Percentiles rank a stretch among this genome's conserved stretches.
phyloP scores from a whole-genome alignment of 2,329 filamentous ascomycete genomes.

The Neodidymelliopsis sp. region DNA sequence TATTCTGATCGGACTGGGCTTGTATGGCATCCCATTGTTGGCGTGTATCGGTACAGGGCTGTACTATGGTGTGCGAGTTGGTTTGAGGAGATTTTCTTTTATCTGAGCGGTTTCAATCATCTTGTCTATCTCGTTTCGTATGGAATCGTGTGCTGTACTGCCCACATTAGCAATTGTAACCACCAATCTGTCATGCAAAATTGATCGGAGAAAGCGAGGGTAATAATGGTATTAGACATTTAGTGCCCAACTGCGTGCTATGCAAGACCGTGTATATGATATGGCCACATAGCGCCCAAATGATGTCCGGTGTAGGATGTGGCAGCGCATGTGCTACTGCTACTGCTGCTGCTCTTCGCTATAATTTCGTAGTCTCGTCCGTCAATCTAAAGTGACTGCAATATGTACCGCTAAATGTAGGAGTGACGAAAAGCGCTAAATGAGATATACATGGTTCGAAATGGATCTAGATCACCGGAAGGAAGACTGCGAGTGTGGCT shows the following conservation, averaged over 20 bases:
- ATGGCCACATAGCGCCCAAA: neutral
- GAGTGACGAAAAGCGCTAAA: conserved; percentile 1
- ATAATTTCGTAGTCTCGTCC: conserved; percentile 11
- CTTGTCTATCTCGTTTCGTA: no score
- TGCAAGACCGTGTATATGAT: conserved; percentile 1
- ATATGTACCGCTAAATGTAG: conserved; percentile 11
- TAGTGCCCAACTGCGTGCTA: conserved; percentile 2
- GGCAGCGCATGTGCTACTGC: no score
- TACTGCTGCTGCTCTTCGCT: neutral
- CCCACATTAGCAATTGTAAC: no score
- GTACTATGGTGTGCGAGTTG: conserved; percentile 36
- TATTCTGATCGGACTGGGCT: conserved; percentile 45
- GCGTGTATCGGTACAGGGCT: conserved; percentile 35
- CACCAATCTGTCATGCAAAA: no score
- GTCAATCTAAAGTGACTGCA: conserved; percentile 3
- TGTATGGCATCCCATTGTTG: conserved; percentile 44
- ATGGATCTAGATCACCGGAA: conserved; percentile 10
- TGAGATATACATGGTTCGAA: neutral
- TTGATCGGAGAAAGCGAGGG: no score
- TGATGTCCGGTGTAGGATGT: neutral
- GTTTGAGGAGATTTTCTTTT: conserved; percentile 25
- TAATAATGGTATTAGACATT: conserved; percentile 6
- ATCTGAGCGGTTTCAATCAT: conserved; percentile 4
- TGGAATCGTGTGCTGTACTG: no score
- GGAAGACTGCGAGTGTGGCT: conserved; percentile 19